These are phyloP conservation scores for Lasiodiplodia gonubiensis DNA, from an alignment of 2,329 filamentous ascomycete species.

Conservation along the genomic window DNA sequence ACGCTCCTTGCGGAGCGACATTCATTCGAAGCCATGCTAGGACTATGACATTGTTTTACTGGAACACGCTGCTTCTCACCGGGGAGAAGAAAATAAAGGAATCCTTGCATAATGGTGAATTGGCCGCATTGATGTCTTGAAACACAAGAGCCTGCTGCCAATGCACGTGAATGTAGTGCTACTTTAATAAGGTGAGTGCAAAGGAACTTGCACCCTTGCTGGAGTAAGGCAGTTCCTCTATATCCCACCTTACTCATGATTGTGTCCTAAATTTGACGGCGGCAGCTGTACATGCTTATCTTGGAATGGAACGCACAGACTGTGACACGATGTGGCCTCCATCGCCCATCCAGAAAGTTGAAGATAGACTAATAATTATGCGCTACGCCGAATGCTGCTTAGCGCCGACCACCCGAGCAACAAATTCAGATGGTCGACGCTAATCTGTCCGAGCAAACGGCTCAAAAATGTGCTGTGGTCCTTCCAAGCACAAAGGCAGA, in stretches of 20 bases:
- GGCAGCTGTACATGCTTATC: neutral
- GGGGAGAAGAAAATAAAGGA: neutral
- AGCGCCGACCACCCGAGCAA: constrained; percentile 2
- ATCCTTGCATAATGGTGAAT: neutral
- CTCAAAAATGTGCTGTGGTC: neutral
- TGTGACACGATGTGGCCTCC: neutral
- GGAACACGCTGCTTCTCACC: neutral
- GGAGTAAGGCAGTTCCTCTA: neutral
- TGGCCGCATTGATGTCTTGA: neutral
- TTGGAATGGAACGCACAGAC: neutral
- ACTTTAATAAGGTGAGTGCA: neutral
- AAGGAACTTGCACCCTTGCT: neutral
- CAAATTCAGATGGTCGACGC: constrained; percentile 1
- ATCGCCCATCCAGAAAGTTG: neutral
- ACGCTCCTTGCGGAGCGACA: neutral
- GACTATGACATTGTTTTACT: neutral
- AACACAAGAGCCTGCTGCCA: neutral
- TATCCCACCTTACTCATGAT: neutral
- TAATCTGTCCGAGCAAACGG: neutral
- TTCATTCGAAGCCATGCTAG: neutral
- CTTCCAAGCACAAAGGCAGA: neutral
- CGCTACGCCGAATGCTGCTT: neutral
- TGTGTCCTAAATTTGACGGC: neutral
- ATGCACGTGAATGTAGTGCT: neutral
- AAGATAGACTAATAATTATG: neutral